These are phyloP conservation scores for Ogataea trehaloabstinens DNA, from an alignment of 805 yeast genomes.

Conservation along the genomic window DNA sequence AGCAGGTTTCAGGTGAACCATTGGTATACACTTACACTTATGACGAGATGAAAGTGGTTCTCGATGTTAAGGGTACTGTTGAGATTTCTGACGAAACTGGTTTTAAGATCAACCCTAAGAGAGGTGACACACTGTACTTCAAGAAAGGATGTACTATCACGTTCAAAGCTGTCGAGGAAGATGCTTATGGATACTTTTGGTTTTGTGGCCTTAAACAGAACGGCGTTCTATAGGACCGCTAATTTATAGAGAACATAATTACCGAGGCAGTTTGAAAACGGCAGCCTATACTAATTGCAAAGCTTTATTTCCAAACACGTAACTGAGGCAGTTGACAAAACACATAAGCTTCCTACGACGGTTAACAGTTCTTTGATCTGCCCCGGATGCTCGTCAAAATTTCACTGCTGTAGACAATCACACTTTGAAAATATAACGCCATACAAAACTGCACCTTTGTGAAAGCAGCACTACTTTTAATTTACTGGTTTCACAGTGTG, in stretches of 20 bases:
- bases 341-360: no score
- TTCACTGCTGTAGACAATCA: no score
- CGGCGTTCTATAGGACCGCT: slow-evolving; percentile 10
- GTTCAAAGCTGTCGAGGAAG: slow-evolving; percentile 46
- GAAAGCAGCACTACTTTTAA: no score
- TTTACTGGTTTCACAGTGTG: no score
- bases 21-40: slow-evolving; percentile 59
- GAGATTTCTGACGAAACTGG: slow-evolving; percentile 62
- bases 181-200: slow-evolving; percentile 57
- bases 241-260: background rate
- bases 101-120: slow-evolving; percentile 49
- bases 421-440: no score
- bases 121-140: slow-evolving; percentile 67
- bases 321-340: no score
- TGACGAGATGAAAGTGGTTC: slow-evolving; percentile 66
- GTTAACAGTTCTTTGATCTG: no score
- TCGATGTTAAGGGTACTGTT: slow-evolving; percentile 64
- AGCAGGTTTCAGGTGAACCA: slow-evolving; percentile 63
- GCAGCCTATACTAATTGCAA: no score
- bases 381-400: no score
- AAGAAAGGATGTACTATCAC: slow-evolving; percentile 63
- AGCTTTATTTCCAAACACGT: no score
- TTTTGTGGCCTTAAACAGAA: slow-evolving; percentile 49
- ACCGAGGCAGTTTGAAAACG: background rate
- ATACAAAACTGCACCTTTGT: no score